Base-by-base conservation (phyloP, 73 alveolate species). In the Paraurostyla sp. region DNA sequence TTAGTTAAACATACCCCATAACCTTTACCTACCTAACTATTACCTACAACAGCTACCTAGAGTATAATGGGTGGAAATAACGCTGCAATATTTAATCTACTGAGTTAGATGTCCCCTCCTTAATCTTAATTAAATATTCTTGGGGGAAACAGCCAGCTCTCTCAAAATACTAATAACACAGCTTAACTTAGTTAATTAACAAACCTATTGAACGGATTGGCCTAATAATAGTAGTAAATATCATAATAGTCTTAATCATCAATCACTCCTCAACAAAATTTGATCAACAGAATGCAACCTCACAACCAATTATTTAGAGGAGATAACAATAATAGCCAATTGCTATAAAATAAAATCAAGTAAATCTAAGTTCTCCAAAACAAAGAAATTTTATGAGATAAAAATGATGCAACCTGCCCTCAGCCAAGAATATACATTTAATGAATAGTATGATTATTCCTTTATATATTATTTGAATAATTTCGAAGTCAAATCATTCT, bases 1-100 rank as follows among this genome's bases (percentile, higher is more conserved):
- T 45, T 73, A 29, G 38, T 50, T 2, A 48, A 73, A 45, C 57
- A 43, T 6, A n/a, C 71, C 27, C 87, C 87, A 7, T 40, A 38
- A 23, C 27, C 84, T 36, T 18, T 18, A 20, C 59, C 23, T 69
- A 13, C 18, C 63, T 7, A 36, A 15, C 63, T 16, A 9, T 29
- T 69, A n/a, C n/a, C 59, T 29, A 20, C 50, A 16, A 30, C 27
- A 23, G 13, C 36, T 32, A 50, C 69, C 33, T 6, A 69, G 11
- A 59, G 76, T 30, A n/a, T n/a, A n/a, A n/a, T n/a, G n/a, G n/a
- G n/a, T n/a, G n/a, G n/a, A 62, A 32, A 62, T 16, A 20, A 46
- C 27, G 29, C 20, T 62, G 27, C 13, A 62, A 27, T 22, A 15
- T 22, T 29, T 45, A 11, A 45, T 9, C 9, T 45, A 45, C 16